Evolutionary conservation across 2,329 filamentous ascomycete species (phyloP), one percentile per base, ranked within the genome.

Genomic region (Talaromyces atroroseus): DNA sequence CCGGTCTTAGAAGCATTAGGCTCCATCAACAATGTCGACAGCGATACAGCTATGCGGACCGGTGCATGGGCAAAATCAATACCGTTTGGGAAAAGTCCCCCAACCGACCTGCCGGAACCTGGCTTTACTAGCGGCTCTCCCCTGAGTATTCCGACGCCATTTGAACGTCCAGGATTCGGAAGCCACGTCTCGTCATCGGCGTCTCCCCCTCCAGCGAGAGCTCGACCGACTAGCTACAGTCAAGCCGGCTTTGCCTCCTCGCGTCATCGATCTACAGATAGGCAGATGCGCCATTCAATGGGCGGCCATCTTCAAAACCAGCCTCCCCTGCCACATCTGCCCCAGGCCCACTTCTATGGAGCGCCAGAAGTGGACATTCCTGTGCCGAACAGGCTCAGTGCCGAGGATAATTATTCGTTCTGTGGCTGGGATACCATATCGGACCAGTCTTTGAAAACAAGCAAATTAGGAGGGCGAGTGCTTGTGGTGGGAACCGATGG

Each of bases 401-500:
- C 58, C 18, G 66, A 70, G 2, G 83, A 86, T 38, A 82, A 81
- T 46, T 89, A 88, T 7, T 90, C 88, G 63, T 89, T 87, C 68
- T 94, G 90, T 68, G 86, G 87, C 5, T 91, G 95, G 64, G 92
- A 96, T 68, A 84, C 79, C 2, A 77, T 95, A 45, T 69, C 74
- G 34, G 73, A 70, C 60, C 71, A 75, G 2, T 75, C 76, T 6
- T 70, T 76, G 55, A 77, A 78, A 60, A 55, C 66, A 16, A 65
- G 66, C 3, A 68, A 66, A 26, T 65, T 67, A 58, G 68, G 65
- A 74, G 62, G 54, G 81, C 88, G 65, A 86, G 87, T 69, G 83
- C 89, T 91, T 46, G 72, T 96, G 4, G 82, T 90, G 8, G 92
- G 92, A 1, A 90, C 86, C 62, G 88, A 95, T 68, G 89, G 90